Evolutionary conservation across 108 stramenopile genomes (phyloP), one percentile per base, ranked within the genome.

Genomic region (Skeletonema potamos): DNA sequence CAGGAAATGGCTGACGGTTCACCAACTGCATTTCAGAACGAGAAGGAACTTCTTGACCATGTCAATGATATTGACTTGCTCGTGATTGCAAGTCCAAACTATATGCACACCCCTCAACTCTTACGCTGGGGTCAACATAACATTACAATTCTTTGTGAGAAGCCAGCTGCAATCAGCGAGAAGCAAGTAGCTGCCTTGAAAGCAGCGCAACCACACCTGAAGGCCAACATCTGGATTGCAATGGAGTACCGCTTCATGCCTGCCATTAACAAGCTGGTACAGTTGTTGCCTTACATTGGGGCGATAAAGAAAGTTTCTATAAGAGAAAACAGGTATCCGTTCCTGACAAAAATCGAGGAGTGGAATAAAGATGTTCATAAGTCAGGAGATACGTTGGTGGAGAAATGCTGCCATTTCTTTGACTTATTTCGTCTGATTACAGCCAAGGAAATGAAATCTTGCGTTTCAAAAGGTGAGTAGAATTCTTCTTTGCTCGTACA

Each of bases 161-260:
- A 93, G 58, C 92, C 92, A 9, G 87, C 89, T 8, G 88, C 92
- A 0, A 85, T 93, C 2, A 89, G 84, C n/a, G 74, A 79, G 60
- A 74, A 87, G 63, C 92, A 93, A 54, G 74, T 87, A 9, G 75
- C 82, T 26, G 68, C 65, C 15, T 68, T 93, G 54, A 76, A 76
- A 39, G 68, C 74, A 32, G 68, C 84, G 1, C 33, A 56, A 33
- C 60, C 73, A 0, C 69, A 77, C 12, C 83, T 85, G 60, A 77
- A 68, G 10, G 92, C 92, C 6, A 76, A 77, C 27, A 68, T 93
- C 48, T 93, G 92, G 92, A 81, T 90, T 24, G 92, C 90, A n/a
- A 93, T 93, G 92, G 92, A 93, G 64, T 93, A 93, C 72, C 73
- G 92, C 8, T 93, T 86, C 63, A 93, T 93, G 68, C 92, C 92